These are phyloP conservation scores for Colletotrichum liaoningense DNA, from an alignment of 2,329 filamentous ascomycete genomes.

Conservation along the genomic window DNA sequence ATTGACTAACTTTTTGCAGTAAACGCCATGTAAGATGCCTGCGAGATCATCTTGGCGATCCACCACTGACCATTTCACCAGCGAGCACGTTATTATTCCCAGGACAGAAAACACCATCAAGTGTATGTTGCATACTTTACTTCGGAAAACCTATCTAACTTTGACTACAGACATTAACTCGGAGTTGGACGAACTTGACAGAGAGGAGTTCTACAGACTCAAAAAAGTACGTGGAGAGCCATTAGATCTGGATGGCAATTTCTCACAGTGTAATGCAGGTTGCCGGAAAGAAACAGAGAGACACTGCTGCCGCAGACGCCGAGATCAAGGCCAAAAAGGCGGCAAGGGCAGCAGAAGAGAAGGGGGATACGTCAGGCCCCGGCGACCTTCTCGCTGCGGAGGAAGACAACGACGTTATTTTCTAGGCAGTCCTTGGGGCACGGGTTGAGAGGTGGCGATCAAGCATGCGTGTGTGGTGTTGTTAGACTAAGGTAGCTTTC, in stretches of 20 bases:
- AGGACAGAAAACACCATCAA: conserved; percentile 99
- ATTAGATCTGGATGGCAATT: neutral
- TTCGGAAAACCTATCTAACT: conserved; percentile 9
- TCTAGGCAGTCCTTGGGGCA: conserved; percentile 56
- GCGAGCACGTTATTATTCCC: conserved; percentile 95
- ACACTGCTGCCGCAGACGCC: conserved; percentile 77
- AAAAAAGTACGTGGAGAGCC: conserved; percentile 73
- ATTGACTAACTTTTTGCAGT: conserved; percentile 61
- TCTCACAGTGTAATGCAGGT: conserved; percentile 56
- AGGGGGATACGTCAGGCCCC: conserved; percentile 54
- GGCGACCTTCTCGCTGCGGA: conserved; percentile 78
- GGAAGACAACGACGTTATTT: conserved; percentile 89
- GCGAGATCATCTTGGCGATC: too few relatives aligned
- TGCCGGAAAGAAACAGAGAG: conserved; percentile 84
- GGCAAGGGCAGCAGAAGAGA: conserved; percentile 48
- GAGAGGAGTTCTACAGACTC: conserved; percentile 97
- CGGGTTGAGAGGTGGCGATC: neutral
- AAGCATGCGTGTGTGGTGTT: neutral
- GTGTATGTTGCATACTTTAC: conserved; percentile 62
- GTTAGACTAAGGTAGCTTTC: neutral
- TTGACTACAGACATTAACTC: conserved; percentile 88
- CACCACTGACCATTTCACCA: conserved; percentile 47
- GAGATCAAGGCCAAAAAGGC: conserved; percentile 77
- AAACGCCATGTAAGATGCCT: conserved; percentile 81
- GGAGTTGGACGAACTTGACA: conserved; percentile 94